A percentile compares a stretch with the other conserved stretches of the same genome.
Conservation (phyloP, 768 basidiomycete genomes). For the Suillus clintonianus region DNA sequence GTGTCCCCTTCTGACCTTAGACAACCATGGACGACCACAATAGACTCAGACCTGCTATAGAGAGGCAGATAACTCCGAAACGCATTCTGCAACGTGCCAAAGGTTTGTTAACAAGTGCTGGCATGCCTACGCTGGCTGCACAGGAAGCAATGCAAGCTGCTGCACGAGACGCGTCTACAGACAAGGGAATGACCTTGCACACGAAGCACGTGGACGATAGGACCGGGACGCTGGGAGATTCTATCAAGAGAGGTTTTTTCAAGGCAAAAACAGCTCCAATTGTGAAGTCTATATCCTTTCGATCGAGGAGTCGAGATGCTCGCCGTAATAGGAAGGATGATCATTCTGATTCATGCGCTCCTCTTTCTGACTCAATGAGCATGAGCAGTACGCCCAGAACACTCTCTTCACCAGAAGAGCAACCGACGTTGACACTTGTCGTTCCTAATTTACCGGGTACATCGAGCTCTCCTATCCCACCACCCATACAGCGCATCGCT, state of each 20-base stretch:
- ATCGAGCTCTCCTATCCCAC: neutral
- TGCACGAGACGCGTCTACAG: conserved; percentile 18
- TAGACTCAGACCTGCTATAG: neutral
- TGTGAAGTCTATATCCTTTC: conserved; percentile 30
- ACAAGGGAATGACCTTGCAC: neutral
- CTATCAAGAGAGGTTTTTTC: conserved; percentile 39
- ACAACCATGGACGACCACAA: neutral
- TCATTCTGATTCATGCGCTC: neutral
- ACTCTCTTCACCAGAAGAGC: neutral
- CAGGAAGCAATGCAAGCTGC: conserved; percentile 14
- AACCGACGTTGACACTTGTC: neutral
- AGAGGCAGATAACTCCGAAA: conserved; percentile 9
- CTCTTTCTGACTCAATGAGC: neutral
- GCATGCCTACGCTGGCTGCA: conserved; percentile 18
- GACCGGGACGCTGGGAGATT: conserved; percentile 24
- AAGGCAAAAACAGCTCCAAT: conserved; percentile 32
- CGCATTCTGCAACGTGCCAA: conserved; percentile 41
- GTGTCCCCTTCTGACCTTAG: neutral
- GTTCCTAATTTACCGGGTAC: neutral
- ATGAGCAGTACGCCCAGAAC: neutral
- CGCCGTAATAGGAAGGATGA: conserved; percentile 27
- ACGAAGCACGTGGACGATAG: neutral
- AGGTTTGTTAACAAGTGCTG: conserved; percentile 34
- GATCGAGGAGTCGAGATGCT: conserved; percentile 1
- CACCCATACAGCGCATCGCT: neutral